These are phyloP conservation scores for Tetrapisispora namnaoensis DNA, from an alignment of 805 yeast species.

Conservation along the genomic window DNA sequence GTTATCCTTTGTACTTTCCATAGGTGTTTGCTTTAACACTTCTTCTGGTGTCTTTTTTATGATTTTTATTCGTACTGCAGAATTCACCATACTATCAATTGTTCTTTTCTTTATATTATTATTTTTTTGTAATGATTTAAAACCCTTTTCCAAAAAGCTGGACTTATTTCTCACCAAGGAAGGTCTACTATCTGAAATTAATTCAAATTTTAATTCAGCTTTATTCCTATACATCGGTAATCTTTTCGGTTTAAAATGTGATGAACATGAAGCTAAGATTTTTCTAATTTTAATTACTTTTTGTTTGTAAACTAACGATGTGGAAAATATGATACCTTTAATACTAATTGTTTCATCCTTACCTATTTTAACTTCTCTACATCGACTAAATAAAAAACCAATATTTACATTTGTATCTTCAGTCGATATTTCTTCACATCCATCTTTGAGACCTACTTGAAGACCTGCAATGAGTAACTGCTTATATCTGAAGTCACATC, in stretches of 20 bases:
- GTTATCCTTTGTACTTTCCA: no score
- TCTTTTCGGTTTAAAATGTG: neutral
- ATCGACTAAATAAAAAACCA: conserved; percentile 11
- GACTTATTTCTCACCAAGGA: neutral
- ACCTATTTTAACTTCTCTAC: conserved; percentile 6
- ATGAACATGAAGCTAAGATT: neutral
- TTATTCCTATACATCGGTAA: conserved; percentile 1
- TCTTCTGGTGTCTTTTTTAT: neutral
- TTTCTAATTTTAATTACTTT: conserved; percentile 3
- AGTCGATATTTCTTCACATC: conserved; percentile 12
- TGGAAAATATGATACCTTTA: neutral
- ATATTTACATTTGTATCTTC: conserved; percentile 10
- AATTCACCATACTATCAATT: neutral
- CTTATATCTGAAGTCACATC: conserved; percentile 10
- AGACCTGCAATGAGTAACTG: conserved; percentile 9
- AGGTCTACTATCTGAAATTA: neutral
- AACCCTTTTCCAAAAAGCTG: conserved; percentile 1
- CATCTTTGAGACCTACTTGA: conserved; percentile 11
- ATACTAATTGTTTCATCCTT: neutral
- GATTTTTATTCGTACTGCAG: neutral
- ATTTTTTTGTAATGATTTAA: neutral
- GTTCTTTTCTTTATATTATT: neutral
- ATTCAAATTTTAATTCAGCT: neutral
- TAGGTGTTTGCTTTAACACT: neutral
- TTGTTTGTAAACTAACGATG: neutral